Evolutionary conservation across 768 basidiomycete species (phyloP).

Genomic region (Paxillus ammoniavirescens): DNA sequence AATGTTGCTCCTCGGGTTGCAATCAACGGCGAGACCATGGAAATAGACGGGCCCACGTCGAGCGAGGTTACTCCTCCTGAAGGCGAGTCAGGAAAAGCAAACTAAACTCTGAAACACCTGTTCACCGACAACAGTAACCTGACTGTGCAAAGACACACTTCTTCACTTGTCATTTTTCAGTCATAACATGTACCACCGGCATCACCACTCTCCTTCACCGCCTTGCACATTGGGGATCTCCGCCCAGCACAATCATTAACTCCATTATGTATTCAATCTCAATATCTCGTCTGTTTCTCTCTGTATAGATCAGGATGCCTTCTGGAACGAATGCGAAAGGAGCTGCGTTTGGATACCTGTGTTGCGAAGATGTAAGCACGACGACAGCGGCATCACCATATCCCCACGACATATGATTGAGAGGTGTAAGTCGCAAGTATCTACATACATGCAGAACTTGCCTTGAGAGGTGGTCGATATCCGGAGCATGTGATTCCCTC

Average conservation of each 20-base stretch:
- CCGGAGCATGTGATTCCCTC: neutral
- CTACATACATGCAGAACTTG: neutral
- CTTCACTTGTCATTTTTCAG: neutral
- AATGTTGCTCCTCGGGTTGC: conserved; percentile 9
- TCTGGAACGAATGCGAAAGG: too few species aligned
- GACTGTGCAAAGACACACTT: neutral
- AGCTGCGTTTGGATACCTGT: too few species aligned
- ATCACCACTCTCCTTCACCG: conserved; percentile 3
- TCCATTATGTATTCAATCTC: too few species aligned
- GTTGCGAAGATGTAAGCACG: too few species aligned
- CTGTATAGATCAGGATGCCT: too few species aligned
- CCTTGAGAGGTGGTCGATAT: neutral
- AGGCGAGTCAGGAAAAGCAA: conserved; percentile 7
- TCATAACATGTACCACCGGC: neutral
- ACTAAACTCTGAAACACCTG: neutral
- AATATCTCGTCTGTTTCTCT: too few species aligned
- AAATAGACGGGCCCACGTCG: conserved; percentile 8
- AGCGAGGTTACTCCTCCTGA: conserved; percentile 1
- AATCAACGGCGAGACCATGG: conserved; percentile 15
- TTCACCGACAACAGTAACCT: conserved; percentile 2
- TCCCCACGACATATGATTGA: too few species aligned
- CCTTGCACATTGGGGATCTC: too few species aligned
- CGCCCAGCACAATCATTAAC: too few species aligned
- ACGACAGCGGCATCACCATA: too few species aligned
- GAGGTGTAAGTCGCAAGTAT: too few species aligned